Base-by-base conservation (phyloP, 1,139 yeast species). In the Blastobotrys apis region DNA sequence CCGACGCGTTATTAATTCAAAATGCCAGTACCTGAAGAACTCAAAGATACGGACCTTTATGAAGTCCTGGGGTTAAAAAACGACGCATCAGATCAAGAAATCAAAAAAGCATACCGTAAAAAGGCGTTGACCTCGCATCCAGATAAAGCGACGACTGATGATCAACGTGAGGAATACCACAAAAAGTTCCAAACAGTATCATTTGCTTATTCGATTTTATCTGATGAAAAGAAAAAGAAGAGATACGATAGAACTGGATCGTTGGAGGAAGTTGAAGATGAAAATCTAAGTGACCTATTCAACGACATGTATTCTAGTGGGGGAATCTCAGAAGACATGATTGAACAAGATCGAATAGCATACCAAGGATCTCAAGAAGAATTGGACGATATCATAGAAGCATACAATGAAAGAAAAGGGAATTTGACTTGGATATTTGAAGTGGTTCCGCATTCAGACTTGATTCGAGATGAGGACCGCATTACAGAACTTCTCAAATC, bases 81-180 rank as follows among this genome's bases (percentile, higher is more conserved):
- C 4, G 73, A 78, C 1, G 56, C 57, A 1, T 64, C 78, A 1
- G 77, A 76, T 0, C 65, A 74, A 1, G 81, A 75, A 15, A 75
- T 87, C 54, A 84, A 82, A 59, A 79, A 75, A 57, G 78, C 88
- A 0, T 87, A 87, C 63, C 78, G 88, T 54, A 77, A 75, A 50
- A 67, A 78, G 33, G 86, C 94, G 54, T 71, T 87, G 36, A 68
- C 72, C 49, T 74, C 76, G 51, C 96, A 87, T 60, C 96, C 96
- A 0, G 96, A 87, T 63, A 87, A 86, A 59, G 77, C 76, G 48
- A 64, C 60, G 17, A 60, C 66, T 3, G 63, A 60, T 5, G 63
- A 63, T 1, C 66, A 63, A 34, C 60, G 51, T 23, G 63, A 49
- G 27, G 68, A 60, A 30, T 73, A 75, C 48, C 68, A 67, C 47